Evolutionary conservation across 495 filamentous ascomycete genomes (phyloP).

Genomic region (Clavariopsis aquatica): DNA sequence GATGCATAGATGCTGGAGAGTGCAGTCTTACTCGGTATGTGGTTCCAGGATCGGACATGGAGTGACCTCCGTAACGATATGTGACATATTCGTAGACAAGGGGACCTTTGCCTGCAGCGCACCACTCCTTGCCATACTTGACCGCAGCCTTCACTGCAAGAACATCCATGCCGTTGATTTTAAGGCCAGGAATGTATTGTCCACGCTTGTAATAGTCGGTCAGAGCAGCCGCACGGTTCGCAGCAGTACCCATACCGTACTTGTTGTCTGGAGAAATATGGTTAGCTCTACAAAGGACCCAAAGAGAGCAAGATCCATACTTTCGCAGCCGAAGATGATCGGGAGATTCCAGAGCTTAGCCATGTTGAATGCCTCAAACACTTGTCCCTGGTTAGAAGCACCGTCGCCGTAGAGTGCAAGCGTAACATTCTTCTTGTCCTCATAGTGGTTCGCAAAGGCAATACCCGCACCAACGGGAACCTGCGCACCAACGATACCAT

Average conservation of each 20-base stretch:
- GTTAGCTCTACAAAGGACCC: slow-evolving; percentile 21
- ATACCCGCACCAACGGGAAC: slow-evolving; percentile 96
- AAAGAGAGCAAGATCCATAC: slow-evolving; percentile 51
- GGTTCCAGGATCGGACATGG: slow-evolving; percentile 98
- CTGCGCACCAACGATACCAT: slow-evolving; percentile 98
- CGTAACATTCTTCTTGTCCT: slow-evolving; percentile 76
- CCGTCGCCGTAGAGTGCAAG: slow-evolving; percentile 95
- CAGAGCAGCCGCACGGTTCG: slow-evolving; percentile 86
- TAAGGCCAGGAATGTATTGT: slow-evolving; percentile 98
- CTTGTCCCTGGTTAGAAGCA: slow-evolving; percentile 97
- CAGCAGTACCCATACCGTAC: slow-evolving; percentile 99
- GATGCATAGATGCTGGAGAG: not conserved
- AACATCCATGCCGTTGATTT: slow-evolving; percentile 99
- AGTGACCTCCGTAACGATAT: slow-evolving; percentile 98
- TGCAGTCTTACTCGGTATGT: slow-evolving; percentile 70
- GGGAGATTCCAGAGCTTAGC: slow-evolving; percentile 98
- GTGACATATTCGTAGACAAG: slow-evolving; percentile 98
- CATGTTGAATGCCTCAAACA: slow-evolving; percentile 99
- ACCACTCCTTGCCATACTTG: slow-evolving; percentile 85
- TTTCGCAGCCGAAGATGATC: slow-evolving; percentile 95
- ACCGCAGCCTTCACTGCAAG: slow-evolving; percentile 96
- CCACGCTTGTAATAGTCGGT: slow-evolving; percentile 99
- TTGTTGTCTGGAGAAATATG: slow-evolving; percentile 77
- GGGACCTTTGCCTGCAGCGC: slow-evolving; percentile 77
- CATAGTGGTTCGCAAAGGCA: slow-evolving; percentile 96